Base-by-base conservation (phyloP, 371 early-diverging fungal genomes). In the Mucor circinelloides region DNA sequence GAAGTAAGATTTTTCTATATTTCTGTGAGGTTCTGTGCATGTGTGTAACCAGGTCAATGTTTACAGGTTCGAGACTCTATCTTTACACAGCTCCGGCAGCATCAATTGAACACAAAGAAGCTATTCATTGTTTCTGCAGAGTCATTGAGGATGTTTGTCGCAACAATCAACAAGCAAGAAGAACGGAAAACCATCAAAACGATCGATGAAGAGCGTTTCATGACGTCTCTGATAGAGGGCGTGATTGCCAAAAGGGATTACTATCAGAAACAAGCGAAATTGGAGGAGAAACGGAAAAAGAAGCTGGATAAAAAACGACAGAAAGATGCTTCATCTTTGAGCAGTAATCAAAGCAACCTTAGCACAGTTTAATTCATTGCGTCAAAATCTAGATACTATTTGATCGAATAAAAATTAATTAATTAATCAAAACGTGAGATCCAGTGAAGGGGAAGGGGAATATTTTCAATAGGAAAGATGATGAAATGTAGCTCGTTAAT, bases 91-190 rank as follows among this genome's bases (percentile, higher is more conserved):
- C 65, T 83, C n/a, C 76, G 79, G 32, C 64, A 72, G 17, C 62
- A 74, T 32, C 58, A 66, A 34, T 60, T 83, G 17, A 79, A 71
- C 46, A 77, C 77, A 5, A 60, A 65, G 54, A 71, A 76, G 8
- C 55, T 83, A 15, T 83, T 83, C 54, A 78, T 79, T 28, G 50
- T 83, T 21, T 83, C 84, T 25, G 73, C 81, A 15, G 70, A 70
- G 65, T 73, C 68, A n/a, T 62, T 83, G 6, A 67, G 72, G 56
- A 62, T 70, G 28, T 79, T 80, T 68, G 81, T 83, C 2, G 61
- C 66, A 2, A 69, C 72, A 0, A 70, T 83, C 30, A 76, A 74
- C 54, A 74, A 78, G 60, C 48, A 70, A 17, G 70, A 78, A 19
- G 19, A 69, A 54, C 60, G 71, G 19, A 58, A 74, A 10, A 23